Base-by-base conservation (phyloP, 306 rosid genomes). In the Vicia villosa region DNA sequence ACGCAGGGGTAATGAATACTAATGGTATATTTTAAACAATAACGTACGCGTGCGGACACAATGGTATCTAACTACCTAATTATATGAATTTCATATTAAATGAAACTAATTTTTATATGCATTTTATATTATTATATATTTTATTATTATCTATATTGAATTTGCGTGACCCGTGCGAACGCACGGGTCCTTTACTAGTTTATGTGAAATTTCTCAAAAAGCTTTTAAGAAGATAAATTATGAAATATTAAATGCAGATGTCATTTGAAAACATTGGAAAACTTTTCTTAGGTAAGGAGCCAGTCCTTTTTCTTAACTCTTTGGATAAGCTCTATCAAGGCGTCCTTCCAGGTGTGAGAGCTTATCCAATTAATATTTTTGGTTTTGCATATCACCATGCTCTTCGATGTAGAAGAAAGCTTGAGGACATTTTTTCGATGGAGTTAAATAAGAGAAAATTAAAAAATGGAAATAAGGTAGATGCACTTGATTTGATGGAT, bases 361-460 rank as follows among this genome's bases (percentile, higher is more conserved):
- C 84, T 19, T 70, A 54, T 12, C 86, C 82, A 34, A 16, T 78
- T 17, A 71, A 86, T 45, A 4, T 83, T 56, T 86, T 84, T 19
- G 84, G 84, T 41, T 49, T 68, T 60, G 70, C 82, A 5, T 75
- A 34, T 37, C 69, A 54, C 37, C 70, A 50, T 30, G 77, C 72
- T 66, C 26, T 49, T 57, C 43, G 28, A 78, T 80, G 82, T 41
- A 74, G 76, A 61, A 77, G 55, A 46, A 83, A 75, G 58, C 83
- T 83, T 3, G 82, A 74, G 26, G 79, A 36, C 0, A 75, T 86
- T 22, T 83, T 83, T 42, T 19, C 15, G 74, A 58, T 15, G 50
- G 87, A 83, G 54, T 62, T 86, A n/a, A 76, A 75, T 45, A 74
- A 82, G 75, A 78, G 76, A 74, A 77, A 32, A 32, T 32, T 8